Percentiles rank a stretch among this genome's conserved stretches.
Evolutionary conservation across 495 filamentous ascomycete genomes (phyloP).

Genomic region (Venustampulla echinocandica): DNA sequence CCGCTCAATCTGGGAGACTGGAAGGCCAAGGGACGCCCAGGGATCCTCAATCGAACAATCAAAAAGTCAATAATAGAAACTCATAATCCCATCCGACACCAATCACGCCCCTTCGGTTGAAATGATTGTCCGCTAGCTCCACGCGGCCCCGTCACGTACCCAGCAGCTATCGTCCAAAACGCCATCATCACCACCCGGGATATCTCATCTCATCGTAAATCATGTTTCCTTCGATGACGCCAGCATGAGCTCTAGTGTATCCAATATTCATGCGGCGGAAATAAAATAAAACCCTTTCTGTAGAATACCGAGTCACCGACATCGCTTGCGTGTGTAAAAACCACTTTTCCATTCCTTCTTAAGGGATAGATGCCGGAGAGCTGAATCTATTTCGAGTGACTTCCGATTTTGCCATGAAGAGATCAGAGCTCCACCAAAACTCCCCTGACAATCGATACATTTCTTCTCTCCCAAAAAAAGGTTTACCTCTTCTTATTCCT

Average conservation of each 20-base stretch:
- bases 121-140: conserved; percentile 8
- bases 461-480: neutral
- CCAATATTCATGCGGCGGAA: conserved; percentile 17
- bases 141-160: conserved; percentile 9
- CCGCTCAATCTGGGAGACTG: conserved; percentile 8
- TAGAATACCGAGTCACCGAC: neutral
- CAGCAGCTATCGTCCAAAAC: neutral
- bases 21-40: conserved; percentile 9
- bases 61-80: conserved; percentile 18
- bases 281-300: conserved; percentile 1
- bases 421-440: neutral
- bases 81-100: conserved; percentile 16
- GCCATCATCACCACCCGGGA: neutral
- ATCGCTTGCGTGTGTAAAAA: neutral
- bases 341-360: neutral
- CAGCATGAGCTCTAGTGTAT: conserved; percentile 2
- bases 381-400: conserved; percentile 12
- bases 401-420: neutral
- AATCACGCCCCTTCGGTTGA: conserved; percentile 12
- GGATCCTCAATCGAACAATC: conserved; percentile 16
- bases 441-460: neutral
- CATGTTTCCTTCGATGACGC: conserved; percentile 17
- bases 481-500: conserved; percentile 12
- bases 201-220: conserved; percentile 10
- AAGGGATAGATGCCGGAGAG: neutral